Base-by-base conservation (phyloP, 2,329 filamentous ascomycete species). In the Trichoderma gracile region DNA sequence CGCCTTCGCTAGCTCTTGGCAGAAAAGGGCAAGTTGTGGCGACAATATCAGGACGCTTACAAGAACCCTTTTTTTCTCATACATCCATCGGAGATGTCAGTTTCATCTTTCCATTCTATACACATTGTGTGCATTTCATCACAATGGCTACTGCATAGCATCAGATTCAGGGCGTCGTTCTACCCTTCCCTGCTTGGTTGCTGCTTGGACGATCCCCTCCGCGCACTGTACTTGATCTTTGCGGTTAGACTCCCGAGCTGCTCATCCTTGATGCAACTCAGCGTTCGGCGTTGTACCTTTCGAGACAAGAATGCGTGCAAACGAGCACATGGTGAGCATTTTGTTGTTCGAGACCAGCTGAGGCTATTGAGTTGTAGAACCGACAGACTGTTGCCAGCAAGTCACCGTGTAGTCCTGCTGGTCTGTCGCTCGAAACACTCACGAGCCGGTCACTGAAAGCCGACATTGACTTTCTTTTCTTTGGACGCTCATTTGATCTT, bases 231-330 rank as follows among this genome's bases (percentile, higher is more conserved):
- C 19, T 30, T 7, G 14, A 53, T 30, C 1, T 42, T 52, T 61
- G 23, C 25, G 58, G 58, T 45, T 61, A 61, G 58, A 52, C 23
- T 45, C 19, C 38, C 58, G 58, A 53, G 15, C 19, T 14, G 10
- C n/a, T 30, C 49, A 25, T 38, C 30, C 55, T 23, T 21, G 19
- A 25, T 25, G 30, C 52, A 55, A n/a, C 14, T n/a, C 25, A 12
- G 19, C 30, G 47, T 49, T n/a, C 27, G 52, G 49, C 46, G 43
- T 27, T 61, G 10, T 61, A 53, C 58, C 30, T 30, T 27, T 53
- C n/a, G 38, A 42, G 46, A 1, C 25, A 53, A 52, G 27, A 19
- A 52, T 52, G 49, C n/a, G 50, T 27, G 10, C 15, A 30, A 52
- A 30, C 19, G 23, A 12, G 33, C 50, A 54, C 33, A 14, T 7